These are phyloP conservation scores for Dothideomycetes sp. DNA, from an alignment of 2,329 filamentous ascomycete genomes.

Conservation along the genomic window DNA sequence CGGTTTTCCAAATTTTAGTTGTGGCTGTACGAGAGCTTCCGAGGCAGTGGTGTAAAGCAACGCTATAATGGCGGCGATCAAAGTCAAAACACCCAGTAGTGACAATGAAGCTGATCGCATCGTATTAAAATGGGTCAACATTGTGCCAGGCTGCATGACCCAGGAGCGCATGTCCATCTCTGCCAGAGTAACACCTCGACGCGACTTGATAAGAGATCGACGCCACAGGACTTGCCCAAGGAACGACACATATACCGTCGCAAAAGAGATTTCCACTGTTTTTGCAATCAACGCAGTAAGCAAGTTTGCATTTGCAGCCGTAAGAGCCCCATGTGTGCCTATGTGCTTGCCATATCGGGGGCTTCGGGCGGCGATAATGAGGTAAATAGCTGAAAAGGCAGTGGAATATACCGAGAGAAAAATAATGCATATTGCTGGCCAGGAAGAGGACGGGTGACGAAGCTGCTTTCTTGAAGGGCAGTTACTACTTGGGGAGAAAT, in stretches of 20 bases:
- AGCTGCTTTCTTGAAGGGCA: slow-evolving; percentile 27
- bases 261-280: slow-evolving; percentile 66
- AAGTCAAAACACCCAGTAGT: slow-evolving; percentile 51
- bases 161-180: slow-evolving; percentile 70
- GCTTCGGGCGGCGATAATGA: slow-evolving; percentile 49
- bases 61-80: slow-evolving; percentile 54
- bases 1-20: slow-evolving; percentile 50
- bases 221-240: slow-evolving; percentile 66
- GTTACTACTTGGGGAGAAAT: slow-evolving; percentile 23
- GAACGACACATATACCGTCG: slow-evolving; percentile 65
- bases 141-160: slow-evolving; percentile 47
- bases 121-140: slow-evolving; percentile 58
- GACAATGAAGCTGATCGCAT: slow-evolving; percentile 54
- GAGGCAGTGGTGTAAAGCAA: slow-evolving; percentile 69
- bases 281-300: slow-evolving; percentile 63
- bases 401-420: slow-evolving; percentile 47
- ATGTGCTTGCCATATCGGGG: slow-evolving; percentile 53
- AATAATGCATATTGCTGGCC: slow-evolving; percentile 31
- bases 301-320: slow-evolving; percentile 53
- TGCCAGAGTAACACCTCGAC: slow-evolving; percentile 56
- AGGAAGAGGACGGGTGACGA: slow-evolving; percentile 28
- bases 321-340: slow-evolving; percentile 39
- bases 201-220: slow-evolving; percentile 47
- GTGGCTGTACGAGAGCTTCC: slow-evolving; percentile 63
- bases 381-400: slow-evolving; percentile 52